Base-by-base conservation (phyloP, 106 monocot species). In the Dioscorea alata region DNA sequence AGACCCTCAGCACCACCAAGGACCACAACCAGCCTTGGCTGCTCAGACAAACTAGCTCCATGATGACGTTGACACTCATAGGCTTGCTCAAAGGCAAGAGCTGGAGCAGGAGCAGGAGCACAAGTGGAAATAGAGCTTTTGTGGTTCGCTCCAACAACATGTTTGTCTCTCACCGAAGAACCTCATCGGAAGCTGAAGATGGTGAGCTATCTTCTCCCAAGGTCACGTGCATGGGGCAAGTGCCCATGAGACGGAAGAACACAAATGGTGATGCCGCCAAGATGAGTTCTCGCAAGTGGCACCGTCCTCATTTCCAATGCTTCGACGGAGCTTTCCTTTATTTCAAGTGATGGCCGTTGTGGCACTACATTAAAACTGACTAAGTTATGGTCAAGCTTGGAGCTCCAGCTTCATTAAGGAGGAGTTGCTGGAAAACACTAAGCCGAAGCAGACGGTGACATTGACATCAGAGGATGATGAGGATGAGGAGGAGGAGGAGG, bases 221-320 rank as follows among this genome's bases (percentile, higher is more conserved):
- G 63, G 94, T 94, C 76, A 88, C 94, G 50, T 94, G 94, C 77
- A 94, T 94, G 60, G 94, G 94, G 57, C 94, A 94, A 69, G 94
- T 94, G 14, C 69, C 85, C 23, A 83, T 90, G 59, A 58, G 66
- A 18, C 63, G 59, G 8, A 69, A 69, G 63, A 74, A 70, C 31
- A 89, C 81, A 69, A 64, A 28, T 13, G 28, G 23, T 62, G 19
- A 59, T 25, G 33, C 49, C 49, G 50, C n/a, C 64, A 64, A 54
- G 59, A 5, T 15, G 14, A 14, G 8, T 14, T 8, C 14, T 14
- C 8, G 53, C 14, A 49, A 12, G 28, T 16, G 22, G 33, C 59
- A 49, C 16, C 58, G 59, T 6, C 53, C 6, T 7, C 59, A 54
- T 18, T 49, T 56, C 35, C 54, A 19, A 9, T 23, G 63, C 23